Conservation (phyloP, 2,329 filamentous ascomycete species). For the Alternaria infectoria region DNA sequence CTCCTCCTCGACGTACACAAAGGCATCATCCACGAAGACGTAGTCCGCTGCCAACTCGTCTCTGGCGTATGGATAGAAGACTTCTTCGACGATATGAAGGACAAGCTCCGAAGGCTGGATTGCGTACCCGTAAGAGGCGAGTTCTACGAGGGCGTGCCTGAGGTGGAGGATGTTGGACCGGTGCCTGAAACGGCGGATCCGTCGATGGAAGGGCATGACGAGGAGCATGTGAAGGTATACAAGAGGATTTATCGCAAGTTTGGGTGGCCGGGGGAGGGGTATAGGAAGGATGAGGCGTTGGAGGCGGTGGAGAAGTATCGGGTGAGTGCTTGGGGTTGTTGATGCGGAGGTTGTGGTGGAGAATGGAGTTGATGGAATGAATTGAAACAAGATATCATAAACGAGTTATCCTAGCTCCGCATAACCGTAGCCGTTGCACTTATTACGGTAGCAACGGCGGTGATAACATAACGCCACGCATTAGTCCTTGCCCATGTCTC, state of each 20-base stretch:
- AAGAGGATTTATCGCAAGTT: neutral
- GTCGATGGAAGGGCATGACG: neutral
- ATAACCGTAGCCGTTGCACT: constrained; percentile 22
- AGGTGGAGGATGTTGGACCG: neutral
- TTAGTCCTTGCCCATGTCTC: constrained; percentile 25
- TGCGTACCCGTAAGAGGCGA: neutral
- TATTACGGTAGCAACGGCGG: constrained; percentile 16
- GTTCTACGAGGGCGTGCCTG: neutral
- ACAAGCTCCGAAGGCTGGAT: neutral
- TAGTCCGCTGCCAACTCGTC: neutral
- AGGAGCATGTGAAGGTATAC: neutral
- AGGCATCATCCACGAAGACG: neutral
- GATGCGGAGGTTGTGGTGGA: neutral
- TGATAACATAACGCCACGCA: constrained; percentile 25
- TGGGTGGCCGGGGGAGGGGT: neutral
- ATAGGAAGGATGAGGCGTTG: neutral
- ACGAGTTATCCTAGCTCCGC: neutral
- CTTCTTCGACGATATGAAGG: neutral
- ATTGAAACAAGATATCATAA: neutral
- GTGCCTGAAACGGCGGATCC: neutral
- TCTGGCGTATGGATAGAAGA: neutral
- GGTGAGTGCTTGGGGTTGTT: neutral
- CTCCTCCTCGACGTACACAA: neutral
- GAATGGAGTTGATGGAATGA: neutral
- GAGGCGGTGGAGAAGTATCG: neutral